phyloP scores from a whole-genome alignment of 129 eudicot genomes.

The Artemisia tridentata region DNA sequence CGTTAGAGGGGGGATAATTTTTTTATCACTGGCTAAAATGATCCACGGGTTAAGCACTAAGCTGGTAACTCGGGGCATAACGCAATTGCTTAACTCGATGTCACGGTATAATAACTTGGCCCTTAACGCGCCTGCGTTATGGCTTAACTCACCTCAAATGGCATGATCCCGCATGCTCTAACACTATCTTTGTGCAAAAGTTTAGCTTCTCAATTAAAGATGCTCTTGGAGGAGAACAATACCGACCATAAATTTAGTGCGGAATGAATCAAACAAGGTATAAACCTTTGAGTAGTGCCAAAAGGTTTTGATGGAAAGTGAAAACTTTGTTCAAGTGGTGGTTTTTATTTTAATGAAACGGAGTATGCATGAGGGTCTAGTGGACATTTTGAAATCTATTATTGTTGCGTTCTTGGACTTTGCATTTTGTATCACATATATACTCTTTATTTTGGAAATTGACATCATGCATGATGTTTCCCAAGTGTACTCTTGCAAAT shows the following conservation, averaged over 20 bases:
- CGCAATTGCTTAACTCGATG: no score
- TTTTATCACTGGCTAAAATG: no score
- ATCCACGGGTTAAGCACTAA: no score
- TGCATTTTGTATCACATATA: slow-evolving; percentile 13
- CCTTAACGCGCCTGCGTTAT: no score
- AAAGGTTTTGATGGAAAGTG: background rate
- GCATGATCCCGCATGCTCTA: no score
- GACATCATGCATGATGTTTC: slow-evolving; percentile 25
- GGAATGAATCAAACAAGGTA: background rate
- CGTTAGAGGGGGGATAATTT: no score
- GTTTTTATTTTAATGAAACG: background rate
- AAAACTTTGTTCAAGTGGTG: background rate
- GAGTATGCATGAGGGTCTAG: slow-evolving; percentile 12
- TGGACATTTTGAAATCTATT: background rate
- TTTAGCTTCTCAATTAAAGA: no score
- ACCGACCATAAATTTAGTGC: background rate
- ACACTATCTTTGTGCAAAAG: no score
- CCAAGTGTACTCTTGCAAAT: slow-evolving; percentile 1
- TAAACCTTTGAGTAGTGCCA: background rate
- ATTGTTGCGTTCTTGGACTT: background rate
- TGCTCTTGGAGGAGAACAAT: no score
- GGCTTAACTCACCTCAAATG: no score
- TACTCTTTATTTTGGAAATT: slow-evolving; percentile 8
- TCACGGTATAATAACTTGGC: no score
- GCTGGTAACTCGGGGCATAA: no score